A percentile compares a stretch with the other conserved stretches of the same genome.
phyloP scores from a whole-genome alignment of 345 rosid genomes.

The Schrenkiella parvula region DNA sequence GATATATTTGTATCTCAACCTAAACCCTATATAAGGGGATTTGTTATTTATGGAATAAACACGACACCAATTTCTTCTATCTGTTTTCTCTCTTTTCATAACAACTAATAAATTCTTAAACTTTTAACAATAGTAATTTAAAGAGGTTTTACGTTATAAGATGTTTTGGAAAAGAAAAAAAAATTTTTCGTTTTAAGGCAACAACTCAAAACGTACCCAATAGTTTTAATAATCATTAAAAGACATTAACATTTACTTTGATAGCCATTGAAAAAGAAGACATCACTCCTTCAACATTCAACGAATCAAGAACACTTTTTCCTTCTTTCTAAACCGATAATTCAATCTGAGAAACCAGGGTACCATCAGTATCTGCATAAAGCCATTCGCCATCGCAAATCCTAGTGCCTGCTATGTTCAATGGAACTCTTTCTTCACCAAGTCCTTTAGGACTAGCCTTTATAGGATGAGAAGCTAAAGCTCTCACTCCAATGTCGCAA shows the following conservation, averaged over 20 bases:
- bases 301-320: no score
- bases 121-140: no score
- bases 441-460: slow-evolving; percentile 72
- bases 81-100: no score
- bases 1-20: no score
- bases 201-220: background rate
- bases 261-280: background rate
- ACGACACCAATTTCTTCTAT: no score
- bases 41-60: no score
- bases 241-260: background rate
- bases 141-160: no score
- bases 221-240: background rate
- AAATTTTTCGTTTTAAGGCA: background rate
- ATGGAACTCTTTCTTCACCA: slow-evolving; percentile 63
- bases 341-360: slow-evolving; percentile 60
- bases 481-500: slow-evolving; percentile 81
- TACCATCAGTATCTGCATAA: slow-evolving; percentile 82
- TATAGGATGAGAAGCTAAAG: slow-evolving; percentile 76
- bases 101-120: no score
- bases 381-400: slow-evolving; percentile 82
- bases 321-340: slow-evolving; percentile 37
- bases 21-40: no score
- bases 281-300: slow-evolving; percentile 5
- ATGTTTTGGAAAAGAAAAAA: no score
- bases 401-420: slow-evolving; percentile 60